phyloP scores from a whole-genome alignment of 1,284 basidiomycete species.

The Bjerkandera adusta region DNA sequence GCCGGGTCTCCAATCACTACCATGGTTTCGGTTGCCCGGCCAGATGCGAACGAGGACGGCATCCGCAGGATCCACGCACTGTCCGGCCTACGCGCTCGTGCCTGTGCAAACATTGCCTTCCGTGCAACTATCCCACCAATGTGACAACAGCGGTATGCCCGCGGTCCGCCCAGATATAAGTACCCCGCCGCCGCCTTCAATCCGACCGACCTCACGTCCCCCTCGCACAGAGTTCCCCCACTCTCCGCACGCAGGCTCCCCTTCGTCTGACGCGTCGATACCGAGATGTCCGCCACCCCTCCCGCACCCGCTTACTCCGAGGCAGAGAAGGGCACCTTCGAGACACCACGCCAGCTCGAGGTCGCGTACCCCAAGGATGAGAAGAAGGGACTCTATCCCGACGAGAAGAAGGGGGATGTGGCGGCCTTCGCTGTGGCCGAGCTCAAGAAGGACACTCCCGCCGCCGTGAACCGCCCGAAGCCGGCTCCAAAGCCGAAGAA shows the following conservation, averaged over 20 bases:
- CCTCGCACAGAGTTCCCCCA: slow-evolving; percentile 2
- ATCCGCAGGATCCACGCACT: not conserved
- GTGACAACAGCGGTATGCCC: too few species aligned
- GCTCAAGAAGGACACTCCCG: slow-evolving; percentile 41
- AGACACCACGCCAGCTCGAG: slow-evolving; percentile 33
- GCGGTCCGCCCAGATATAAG: slow-evolving; percentile 12
- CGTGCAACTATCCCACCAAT: too few species aligned
- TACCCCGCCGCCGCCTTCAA: not conserved
- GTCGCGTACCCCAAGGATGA: slow-evolving; percentile 30
- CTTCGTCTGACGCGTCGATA: too few species aligned
- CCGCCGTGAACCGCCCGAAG: slow-evolving; percentile 27
- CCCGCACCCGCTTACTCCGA: slow-evolving; percentile 43
- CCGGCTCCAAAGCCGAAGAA: slow-evolving; percentile 35
- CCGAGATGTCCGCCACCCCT: slow-evolving; percentile 17
- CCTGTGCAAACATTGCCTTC: not conserved
- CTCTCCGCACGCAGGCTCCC: too few species aligned
- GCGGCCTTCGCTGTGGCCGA: slow-evolving; percentile 30
- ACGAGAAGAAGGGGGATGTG: slow-evolving; percentile 17
- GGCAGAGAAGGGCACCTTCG: slow-evolving; percentile 56
- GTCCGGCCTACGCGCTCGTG: not conserved
- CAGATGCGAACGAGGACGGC: slow-evolving; percentile 1
- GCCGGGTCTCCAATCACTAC: slow-evolving; percentile 2
- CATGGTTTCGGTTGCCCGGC: not conserved
- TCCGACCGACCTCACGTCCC: slow-evolving; percentile 8
- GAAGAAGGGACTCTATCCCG: slow-evolving; percentile 30